phyloP scores from a whole-genome alignment of 192 early-diverging fungal species.

The Coemansia sp. region DNA sequence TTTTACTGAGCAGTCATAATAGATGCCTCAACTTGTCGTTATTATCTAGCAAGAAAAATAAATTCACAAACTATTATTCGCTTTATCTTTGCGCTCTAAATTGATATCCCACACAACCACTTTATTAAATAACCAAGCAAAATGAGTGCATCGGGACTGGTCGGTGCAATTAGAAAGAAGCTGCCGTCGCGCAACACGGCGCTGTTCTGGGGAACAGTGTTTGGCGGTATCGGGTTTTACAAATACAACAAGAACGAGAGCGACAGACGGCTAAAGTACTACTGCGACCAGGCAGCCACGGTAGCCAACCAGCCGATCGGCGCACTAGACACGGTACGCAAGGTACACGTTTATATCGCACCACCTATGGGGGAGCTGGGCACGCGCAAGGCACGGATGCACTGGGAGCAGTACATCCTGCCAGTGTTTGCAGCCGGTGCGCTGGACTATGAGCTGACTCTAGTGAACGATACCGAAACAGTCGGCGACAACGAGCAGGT shows the following conservation, averaged over 20 bases:
- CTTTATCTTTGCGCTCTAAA: too few species aligned
- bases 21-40: too few species aligned
- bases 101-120: too few species aligned
- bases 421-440: conserved; percentile 51
- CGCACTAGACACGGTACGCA: conserved; percentile 32
- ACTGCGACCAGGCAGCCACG: conserved; percentile 26
- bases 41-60: neutral
- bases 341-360: conserved; percentile 44
- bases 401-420: conserved; percentile 50
- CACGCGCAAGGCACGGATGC: conserved; percentile 43
- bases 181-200: conserved; percentile 46
- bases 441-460: conserved; percentile 47
- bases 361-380: conserved; percentile 49
- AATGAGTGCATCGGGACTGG: conserved; percentile 14
- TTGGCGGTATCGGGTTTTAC: conserved; percentile 27
- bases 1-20: too few species aligned
- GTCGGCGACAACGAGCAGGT: conserved; percentile 22
- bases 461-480: conserved; percentile 44
- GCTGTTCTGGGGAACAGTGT: conserved; percentile 39
- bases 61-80: too few species aligned
- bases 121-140: too few species aligned
- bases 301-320: conserved; percentile 37
- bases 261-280: conserved; percentile 29
- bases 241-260: conserved; percentile 47
- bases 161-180: conserved; percentile 28